Conservation (phyloP, 2,329 filamentous ascomycete genomes). For the Aureobasidium sp. region DNA sequence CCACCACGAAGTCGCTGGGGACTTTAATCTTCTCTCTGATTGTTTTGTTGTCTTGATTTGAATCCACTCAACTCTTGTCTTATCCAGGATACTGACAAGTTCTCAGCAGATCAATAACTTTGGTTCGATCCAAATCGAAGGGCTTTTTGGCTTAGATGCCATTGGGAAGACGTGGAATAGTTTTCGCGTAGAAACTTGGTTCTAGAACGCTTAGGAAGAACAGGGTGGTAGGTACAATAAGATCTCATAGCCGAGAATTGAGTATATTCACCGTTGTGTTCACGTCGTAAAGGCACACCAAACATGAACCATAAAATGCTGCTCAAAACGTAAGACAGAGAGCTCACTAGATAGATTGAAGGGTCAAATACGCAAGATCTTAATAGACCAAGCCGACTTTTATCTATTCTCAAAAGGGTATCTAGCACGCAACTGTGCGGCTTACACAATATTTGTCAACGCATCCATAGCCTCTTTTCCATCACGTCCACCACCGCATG, state of each 20-base stretch:
- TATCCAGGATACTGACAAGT: neutral
- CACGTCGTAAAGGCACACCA: neutral
- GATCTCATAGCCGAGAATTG: neutral
- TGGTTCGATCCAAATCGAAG: neutral
- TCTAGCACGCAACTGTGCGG: neutral
- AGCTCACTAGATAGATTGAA: neutral
- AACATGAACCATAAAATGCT: neutral
- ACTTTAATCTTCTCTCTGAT: conserved; percentile 20
- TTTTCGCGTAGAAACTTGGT: neutral
- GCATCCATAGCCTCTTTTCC: neutral
- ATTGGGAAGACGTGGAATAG: neutral
- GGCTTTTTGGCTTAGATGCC: neutral
- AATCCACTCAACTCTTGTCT: neutral
- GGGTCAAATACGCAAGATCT: neutral
- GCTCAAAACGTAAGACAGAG: neutral
- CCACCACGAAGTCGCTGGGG: conserved; percentile 13
- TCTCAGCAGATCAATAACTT: neutral
- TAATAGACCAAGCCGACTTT: neutral
- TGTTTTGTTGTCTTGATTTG: neutral
- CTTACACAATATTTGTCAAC: neutral
- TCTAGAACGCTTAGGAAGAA: neutral
- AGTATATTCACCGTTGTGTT: too few species aligned
- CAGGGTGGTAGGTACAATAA: neutral
- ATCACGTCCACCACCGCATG: neutral
- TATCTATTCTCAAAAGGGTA: neutral